These are phyloP conservation scores for Onygena corvina DNA, from an alignment of 2,329 filamentous ascomycete genomes.

Conservation along the genomic window DNA sequence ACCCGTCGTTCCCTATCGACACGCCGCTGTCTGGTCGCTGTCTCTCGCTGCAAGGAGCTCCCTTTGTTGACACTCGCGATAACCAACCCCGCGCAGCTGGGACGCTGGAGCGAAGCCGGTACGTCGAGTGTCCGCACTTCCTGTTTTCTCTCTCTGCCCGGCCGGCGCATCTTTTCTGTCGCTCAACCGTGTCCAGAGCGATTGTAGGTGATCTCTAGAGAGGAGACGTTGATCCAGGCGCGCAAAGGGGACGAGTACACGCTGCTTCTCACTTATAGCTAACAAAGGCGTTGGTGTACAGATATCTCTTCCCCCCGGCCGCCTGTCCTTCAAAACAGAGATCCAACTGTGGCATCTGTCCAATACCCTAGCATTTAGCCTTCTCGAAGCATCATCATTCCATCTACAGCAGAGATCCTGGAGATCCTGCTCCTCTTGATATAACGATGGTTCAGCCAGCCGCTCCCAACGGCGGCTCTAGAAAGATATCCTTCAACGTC, in stretches of 20 bases:
- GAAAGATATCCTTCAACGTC: conserved; percentile 99
- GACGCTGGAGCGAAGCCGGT: not conserved
- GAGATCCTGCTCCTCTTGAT: not conserved
- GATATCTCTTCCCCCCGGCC: not conserved
- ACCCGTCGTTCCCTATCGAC: no score
- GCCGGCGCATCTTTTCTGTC: not conserved
- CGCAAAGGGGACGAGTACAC: no score
- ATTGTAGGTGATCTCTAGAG: no score
- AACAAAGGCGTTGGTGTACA: not conserved
- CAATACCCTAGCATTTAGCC: not conserved
- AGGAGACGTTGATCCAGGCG: no score
- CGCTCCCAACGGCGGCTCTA: conserved; percentile 44
- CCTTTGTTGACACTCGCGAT: no score
- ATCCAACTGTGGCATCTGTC: no score
- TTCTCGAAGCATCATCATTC: not conserved
- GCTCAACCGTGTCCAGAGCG: no score
- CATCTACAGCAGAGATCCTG: not conserved
- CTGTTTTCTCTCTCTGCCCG: not conserved
- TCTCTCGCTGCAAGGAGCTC: no score
- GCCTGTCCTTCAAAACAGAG: no score
- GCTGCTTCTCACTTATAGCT: no score
- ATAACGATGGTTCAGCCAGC: conserved; percentile 33
- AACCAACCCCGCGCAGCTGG: not conserved
- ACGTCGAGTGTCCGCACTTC: not conserved
- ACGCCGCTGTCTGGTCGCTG: no score